Conservation (phyloP, 2,329 filamentous ascomycete species). For the Colletotrichum shisoi region DNA sequence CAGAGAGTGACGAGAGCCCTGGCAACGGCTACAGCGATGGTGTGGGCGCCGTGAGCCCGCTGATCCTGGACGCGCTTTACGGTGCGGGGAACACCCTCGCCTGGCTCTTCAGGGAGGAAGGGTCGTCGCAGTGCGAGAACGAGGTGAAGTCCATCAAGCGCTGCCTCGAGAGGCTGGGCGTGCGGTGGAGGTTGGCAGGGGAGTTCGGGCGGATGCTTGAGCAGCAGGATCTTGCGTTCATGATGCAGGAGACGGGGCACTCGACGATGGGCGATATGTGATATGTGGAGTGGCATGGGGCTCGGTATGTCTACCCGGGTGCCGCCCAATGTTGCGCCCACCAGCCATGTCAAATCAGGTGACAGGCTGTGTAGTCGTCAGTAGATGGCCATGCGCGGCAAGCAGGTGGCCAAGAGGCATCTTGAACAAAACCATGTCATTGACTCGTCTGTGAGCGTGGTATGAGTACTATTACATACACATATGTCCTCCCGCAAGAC, state of each 20-base stretch:
- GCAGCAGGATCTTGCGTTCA: slow-evolving; percentile 47
- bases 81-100: slow-evolving; percentile 49
- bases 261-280: background rate
- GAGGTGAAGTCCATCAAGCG: slow-evolving; percentile 46
- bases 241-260: slow-evolving; percentile 33
- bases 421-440: too few relatives aligned
- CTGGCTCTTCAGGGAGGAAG: slow-evolving; percentile 51
- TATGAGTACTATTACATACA: too few relatives aligned
- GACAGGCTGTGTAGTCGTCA: background rate
- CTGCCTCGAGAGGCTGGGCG: slow-evolving; percentile 44
- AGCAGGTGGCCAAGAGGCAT: background rate
- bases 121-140: slow-evolving; percentile 44
- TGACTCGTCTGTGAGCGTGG: too few relatives aligned
- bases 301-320: background rate
- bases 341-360: too few relatives aligned
- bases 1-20: slow-evolving; percentile 17
- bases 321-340: too few relatives aligned
- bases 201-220: slow-evolving; percentile 50
- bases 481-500: too few relatives aligned
- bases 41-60: slow-evolving; percentile 46
- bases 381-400: background rate
- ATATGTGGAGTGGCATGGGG: background rate
- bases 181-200: slow-evolving; percentile 49
- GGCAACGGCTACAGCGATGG: slow-evolving; percentile 24
- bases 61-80: slow-evolving; percentile 52